Conservation (phyloP, 805 yeast genomes). For the Myxozyma neotropica region DNA sequence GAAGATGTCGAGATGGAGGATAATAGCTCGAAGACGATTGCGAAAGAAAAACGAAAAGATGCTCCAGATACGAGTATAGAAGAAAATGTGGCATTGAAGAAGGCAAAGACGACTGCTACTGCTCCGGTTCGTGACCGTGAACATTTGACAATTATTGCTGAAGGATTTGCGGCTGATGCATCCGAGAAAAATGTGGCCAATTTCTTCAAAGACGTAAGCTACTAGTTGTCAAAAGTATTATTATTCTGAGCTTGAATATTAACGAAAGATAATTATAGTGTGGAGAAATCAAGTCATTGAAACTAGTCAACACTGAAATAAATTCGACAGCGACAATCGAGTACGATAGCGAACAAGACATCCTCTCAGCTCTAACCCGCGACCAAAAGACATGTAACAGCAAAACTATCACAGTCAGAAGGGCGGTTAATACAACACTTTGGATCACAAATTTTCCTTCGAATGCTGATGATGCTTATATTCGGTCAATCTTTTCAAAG, state of each 20-base stretch:
- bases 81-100: background rate
- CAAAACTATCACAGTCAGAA: conserved; percentile 50
- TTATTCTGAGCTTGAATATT: background rate
- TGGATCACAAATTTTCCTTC: conserved; percentile 81
- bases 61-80: background rate
- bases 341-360: conserved; percentile 51
- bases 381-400: conserved; percentile 52
- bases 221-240: conserved; percentile 10
- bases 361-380: conserved; percentile 63
- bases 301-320: conserved; percentile 8
- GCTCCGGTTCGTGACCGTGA: conserved; percentile 49
- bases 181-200: conserved; percentile 47
- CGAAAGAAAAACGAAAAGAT: conserved; percentile 1
- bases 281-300: conserved; percentile 51
- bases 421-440: conserved; percentile 54
- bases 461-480: conserved; percentile 45
- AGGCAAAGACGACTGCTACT: conserved; percentile 12
- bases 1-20: background rate
- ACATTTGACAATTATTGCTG: conserved; percentile 57
- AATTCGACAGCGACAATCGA: conserved; percentile 58
- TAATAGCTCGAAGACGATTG: too few relatives aligned
- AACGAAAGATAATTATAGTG: conserved; percentile 43
- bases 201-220: conserved; percentile 50
- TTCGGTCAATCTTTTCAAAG: conserved; percentile 48
- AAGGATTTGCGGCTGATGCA: conserved; percentile 49